Percentiles rank a stretch among this genome's conserved stretches.
phyloP scores from a whole-genome alignment of 1,139 yeast genomes.

The Blastobotrys persicus region DNA sequence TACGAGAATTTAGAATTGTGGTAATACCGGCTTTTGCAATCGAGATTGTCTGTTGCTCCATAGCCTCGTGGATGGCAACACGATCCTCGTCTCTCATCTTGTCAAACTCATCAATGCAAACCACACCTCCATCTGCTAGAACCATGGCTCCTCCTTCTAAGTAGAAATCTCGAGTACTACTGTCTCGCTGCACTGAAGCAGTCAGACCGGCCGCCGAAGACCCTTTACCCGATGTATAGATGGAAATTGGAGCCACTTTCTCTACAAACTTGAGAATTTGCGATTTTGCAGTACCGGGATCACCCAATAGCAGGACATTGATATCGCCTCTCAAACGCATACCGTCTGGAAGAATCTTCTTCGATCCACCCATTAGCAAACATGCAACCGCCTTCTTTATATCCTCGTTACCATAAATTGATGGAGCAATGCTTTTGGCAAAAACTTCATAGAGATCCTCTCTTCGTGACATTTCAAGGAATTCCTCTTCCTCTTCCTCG shows the following conservation, averaged over 20 bases:
- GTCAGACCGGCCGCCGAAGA: constrained; percentile 99
- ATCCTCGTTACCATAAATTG: constrained; percentile 90
- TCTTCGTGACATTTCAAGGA: constrained; percentile 70
- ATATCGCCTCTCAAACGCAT: constrained; percentile 97
- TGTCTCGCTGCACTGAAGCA: constrained; percentile 93
- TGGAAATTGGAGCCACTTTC: constrained; percentile 90
- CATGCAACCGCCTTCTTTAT: constrained; percentile 93
- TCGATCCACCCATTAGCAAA: constrained; percentile 90
- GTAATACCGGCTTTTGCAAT: constrained; percentile 99
- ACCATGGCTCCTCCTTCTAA: constrained; percentile 99
- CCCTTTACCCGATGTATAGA: constrained; percentile 97
- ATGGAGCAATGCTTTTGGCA: constrained; percentile 91
- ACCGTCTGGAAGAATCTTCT: constrained; percentile 89
- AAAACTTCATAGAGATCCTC: constrained; percentile 83
- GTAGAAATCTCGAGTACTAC: constrained; percentile 83
- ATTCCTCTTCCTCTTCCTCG: constrained; percentile 93
- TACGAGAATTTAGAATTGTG: constrained; percentile 90
- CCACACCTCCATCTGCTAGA: constrained; percentile 98
- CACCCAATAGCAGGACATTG: constrained; percentile 89
- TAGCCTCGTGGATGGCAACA: constrained; percentile 98
- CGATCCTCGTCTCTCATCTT: constrained; percentile 99
- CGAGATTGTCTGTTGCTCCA: constrained; percentile 99
- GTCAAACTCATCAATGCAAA: constrained; percentile 98
- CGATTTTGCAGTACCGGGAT: constrained; percentile 98
- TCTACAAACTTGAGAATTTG: constrained; percentile 93